Evolutionary conservation across 768 basidiomycete genomes (phyloP).

Genomic region (Russula sp.): DNA sequence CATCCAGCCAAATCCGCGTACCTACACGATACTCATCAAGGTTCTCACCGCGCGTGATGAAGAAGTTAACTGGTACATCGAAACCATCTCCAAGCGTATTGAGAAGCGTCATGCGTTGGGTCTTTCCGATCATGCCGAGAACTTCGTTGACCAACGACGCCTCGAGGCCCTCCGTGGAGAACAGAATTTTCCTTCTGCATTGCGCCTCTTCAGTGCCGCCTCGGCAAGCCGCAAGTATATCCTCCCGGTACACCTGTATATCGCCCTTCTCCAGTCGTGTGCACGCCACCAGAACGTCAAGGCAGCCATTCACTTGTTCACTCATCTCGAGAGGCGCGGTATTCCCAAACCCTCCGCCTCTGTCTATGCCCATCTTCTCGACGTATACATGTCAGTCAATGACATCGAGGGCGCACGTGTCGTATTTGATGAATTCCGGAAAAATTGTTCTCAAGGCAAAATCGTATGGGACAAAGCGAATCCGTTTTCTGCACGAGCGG

Average conservation of each 20-base stretch:
- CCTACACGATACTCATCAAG: slow-evolving; percentile 59
- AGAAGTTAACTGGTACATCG: slow-evolving; percentile 53
- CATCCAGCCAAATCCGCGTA: slow-evolving; percentile 58
- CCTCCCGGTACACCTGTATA: slow-evolving; percentile 46
- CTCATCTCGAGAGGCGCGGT: slow-evolving; percentile 52
- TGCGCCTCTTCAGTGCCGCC: slow-evolving; percentile 68
- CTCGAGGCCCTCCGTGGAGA: slow-evolving; percentile 53
- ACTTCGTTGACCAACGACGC: slow-evolving; percentile 40
- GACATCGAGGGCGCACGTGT: slow-evolving; percentile 52
- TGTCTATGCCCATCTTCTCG: slow-evolving; percentile 56
- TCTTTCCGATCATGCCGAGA: slow-evolving; percentile 34
- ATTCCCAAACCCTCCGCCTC: slow-evolving; percentile 37
- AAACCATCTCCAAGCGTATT: slow-evolving; percentile 34
- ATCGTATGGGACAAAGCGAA: slow-evolving; percentile 38
- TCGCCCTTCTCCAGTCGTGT: slow-evolving; percentile 58
- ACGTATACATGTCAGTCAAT: slow-evolving; percentile 51
- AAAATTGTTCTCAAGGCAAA: slow-evolving; percentile 41
- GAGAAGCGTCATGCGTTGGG: slow-evolving; percentile 44
- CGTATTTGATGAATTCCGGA: slow-evolving; percentile 60
- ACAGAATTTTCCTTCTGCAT: slow-evolving; percentile 65
- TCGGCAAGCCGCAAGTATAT: slow-evolving; percentile 39
- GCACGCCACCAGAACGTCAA: slow-evolving; percentile 55
- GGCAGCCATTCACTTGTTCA: slow-evolving; percentile 62
- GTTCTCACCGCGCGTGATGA: slow-evolving; percentile 64
- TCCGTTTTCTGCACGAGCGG: slow-evolving; percentile 29